Conservation (phyloP, 441 rosid genomes). For the Metrosideros polymorpha region DNA sequence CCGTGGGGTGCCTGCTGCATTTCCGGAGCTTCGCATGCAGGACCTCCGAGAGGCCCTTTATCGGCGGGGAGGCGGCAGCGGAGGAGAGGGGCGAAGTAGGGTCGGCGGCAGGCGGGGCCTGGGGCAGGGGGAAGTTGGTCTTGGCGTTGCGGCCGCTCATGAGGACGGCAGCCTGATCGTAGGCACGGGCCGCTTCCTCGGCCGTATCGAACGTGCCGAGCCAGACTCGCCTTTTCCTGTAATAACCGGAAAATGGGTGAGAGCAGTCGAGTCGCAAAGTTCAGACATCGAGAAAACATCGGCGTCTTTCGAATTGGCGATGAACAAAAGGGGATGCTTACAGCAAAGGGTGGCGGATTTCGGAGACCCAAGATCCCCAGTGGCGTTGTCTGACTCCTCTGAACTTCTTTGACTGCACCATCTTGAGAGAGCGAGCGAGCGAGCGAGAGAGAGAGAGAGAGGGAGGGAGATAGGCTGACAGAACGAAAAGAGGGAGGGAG, state of each 20-base stretch:
- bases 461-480: neutral
- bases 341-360: neutral
- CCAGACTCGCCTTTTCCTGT: slow-evolving; percentile 83
- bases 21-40: slow-evolving; percentile 59
- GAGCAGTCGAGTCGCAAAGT: neutral
- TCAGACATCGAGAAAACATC: neutral
- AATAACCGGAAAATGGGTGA: neutral
- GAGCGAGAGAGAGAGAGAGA: neutral
- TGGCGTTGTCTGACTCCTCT: neutral
- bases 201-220: slow-evolving; percentile 86
- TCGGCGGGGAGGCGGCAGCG: neutral
- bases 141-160: slow-evolving; percentile 84
- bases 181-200: slow-evolving; percentile 79
- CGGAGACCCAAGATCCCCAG: neutral
- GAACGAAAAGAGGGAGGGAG: neutral
- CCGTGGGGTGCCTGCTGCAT: slow-evolving; percentile 59
- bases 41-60: slow-evolving; percentile 29
- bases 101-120: neutral
- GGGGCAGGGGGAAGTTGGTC: slow-evolving; percentile 52
- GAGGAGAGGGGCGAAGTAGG: neutral
- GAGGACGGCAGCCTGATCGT: slow-evolving; percentile 74
- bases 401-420: neutral
- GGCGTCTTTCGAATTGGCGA: neutral
- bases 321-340: neutral
- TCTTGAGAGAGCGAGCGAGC: neutral